These are phyloP conservation scores for Leptoxyphium fumago DNA, from an alignment of 2,329 filamentous ascomycete species.

Conservation along the genomic window DNA sequence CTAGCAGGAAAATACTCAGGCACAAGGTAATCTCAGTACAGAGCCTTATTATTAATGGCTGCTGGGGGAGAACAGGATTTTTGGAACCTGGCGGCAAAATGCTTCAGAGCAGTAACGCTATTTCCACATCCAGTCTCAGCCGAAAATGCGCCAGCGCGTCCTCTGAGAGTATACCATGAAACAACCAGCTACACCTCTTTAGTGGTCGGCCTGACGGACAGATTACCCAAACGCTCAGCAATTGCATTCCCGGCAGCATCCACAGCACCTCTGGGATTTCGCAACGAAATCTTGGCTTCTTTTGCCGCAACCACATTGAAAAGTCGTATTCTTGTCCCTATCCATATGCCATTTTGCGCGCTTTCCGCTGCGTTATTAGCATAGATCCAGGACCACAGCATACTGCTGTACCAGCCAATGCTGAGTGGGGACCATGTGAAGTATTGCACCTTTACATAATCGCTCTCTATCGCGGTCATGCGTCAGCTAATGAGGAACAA, in stretches of 20 bases:
- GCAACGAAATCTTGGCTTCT: constrained; percentile 31
- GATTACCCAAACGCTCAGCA: constrained; percentile 69
- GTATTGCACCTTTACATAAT: constrained; percentile 46
- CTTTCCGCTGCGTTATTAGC: constrained; percentile 62
- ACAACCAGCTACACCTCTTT: not conserved
- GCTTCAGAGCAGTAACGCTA: too few relatives aligned
- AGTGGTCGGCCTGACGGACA: constrained; percentile 20
- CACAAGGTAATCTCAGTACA: too few relatives aligned
- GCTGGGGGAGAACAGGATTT: too few relatives aligned
- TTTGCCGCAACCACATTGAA: constrained; percentile 66
- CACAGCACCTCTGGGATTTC: constrained; percentile 76
- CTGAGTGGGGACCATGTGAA: constrained; percentile 90
- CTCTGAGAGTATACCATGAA: too few relatives aligned
- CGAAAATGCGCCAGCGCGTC: too few relatives aligned
- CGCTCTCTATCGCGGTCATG: not conserved
- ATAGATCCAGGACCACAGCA: constrained; percentile 90
- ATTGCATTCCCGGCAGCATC: constrained; percentile 87
- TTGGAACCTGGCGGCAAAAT: too few relatives aligned
- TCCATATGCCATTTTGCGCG: constrained; percentile 81
- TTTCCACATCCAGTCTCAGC: too few relatives aligned
- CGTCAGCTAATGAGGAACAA: not conserved
- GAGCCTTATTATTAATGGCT: too few relatives aligned
- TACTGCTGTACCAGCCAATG: constrained; percentile 87
- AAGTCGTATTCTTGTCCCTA: constrained; percentile 71
- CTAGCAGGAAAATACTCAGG: too few relatives aligned